A percentile compares a stretch with the other conserved stretches of the same genome.
phyloP scores from a whole-genome alignment of 768 basidiomycete species.

The Heimioporus sp. region DNA sequence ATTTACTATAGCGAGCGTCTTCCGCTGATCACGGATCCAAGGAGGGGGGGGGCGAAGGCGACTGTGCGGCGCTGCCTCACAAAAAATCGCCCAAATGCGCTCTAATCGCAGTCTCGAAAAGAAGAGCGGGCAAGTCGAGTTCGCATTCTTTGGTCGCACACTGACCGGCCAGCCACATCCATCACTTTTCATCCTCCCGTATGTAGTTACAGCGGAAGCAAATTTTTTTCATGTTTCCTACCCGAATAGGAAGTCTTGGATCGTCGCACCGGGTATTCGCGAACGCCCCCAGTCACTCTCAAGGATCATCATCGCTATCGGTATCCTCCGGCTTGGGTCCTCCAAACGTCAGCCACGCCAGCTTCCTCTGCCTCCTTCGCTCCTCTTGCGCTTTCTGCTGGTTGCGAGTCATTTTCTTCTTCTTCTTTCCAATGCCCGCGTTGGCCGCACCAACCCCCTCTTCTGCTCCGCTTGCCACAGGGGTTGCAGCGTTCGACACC shows the following conservation, averaged over 20 bases:
- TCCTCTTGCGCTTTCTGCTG: slow-evolving; percentile 89
- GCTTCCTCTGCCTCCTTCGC: slow-evolving; percentile 72
- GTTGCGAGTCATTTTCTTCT: slow-evolving; percentile 90
- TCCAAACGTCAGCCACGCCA: slow-evolving; percentile 80
- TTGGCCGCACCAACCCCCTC: slow-evolving; percentile 42
- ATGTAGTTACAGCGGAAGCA: slow-evolving; percentile 8
- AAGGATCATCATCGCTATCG: slow-evolving; percentile 52
- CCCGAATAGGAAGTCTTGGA: slow-evolving; percentile 30
- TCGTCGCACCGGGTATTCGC: slow-evolving; percentile 27
- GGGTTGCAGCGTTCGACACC: slow-evolving; percentile 70
- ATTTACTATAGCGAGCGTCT: background rate
- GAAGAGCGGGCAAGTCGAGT: background rate
- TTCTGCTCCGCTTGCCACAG: slow-evolving; percentile 77
- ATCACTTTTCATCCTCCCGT: background rate
- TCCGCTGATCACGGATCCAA: slow-evolving; percentile 3
- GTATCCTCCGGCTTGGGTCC: slow-evolving; percentile 84
- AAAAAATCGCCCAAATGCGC: slow-evolving; percentile 1
- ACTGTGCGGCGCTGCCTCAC: slow-evolving; percentile 1
- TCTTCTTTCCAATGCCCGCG: slow-evolving; percentile 53
- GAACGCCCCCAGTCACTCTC: slow-evolving; percentile 22
- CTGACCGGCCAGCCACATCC: background rate
- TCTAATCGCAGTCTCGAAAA: slow-evolving; percentile 4
- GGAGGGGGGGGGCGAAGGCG: background rate
- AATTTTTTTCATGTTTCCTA: slow-evolving; percentile 9
- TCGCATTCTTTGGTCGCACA: background rate